Evolutionary conservation across 345 rosid species (phyloP), one percentile per base, ranked within the genome.

Genomic region (Microthlaspi erraticum): DNA sequence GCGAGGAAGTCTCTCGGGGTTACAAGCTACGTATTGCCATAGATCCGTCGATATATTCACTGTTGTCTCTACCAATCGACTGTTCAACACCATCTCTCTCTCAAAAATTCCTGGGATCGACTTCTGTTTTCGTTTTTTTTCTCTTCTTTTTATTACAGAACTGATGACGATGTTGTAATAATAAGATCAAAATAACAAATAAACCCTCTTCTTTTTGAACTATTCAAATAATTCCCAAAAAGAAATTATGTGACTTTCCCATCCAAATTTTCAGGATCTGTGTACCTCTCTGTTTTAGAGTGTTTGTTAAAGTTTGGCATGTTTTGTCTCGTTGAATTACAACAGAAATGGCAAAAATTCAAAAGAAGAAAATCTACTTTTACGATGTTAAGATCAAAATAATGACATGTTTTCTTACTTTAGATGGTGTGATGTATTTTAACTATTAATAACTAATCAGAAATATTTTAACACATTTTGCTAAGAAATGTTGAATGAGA

Each of bases 1-100:
- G 74, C 84, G 78, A 36, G 81, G 78, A 37, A 93, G 77, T 16
- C 87, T 77, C 72, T 93, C 91, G 0, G 97, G 98, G 26, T 93
- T 93, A 79, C 97, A 91, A 3, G 98, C 92, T 67, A 93, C 60
- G 75, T 86, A 89, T 77, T 93, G 97, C 79, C 94, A 93, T 0
- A 80, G 50, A 65, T 82, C 83, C 17, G 92, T 87, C 20, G 97
- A 93, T 23, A 86, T 7, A 56, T 82, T 83, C 18, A 92, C 97
- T 14, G 87, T 80, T 8, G 78, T 60, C 74, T 79, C 75, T 82
- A 78, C 94, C 81, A 79, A 38, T 20, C 83, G 74, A 82, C 91
- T 84, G 81, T 85, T 91, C 74, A 91, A 32, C 60, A 89, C 98
- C 97, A 93, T 53, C 4, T 34, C 38, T 71, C 14, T 19, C 66